These are phyloP conservation scores for Leccinum rimulosum DNA, from an alignment of 768 basidiomycete genomes.

Conservation along the genomic window DNA sequence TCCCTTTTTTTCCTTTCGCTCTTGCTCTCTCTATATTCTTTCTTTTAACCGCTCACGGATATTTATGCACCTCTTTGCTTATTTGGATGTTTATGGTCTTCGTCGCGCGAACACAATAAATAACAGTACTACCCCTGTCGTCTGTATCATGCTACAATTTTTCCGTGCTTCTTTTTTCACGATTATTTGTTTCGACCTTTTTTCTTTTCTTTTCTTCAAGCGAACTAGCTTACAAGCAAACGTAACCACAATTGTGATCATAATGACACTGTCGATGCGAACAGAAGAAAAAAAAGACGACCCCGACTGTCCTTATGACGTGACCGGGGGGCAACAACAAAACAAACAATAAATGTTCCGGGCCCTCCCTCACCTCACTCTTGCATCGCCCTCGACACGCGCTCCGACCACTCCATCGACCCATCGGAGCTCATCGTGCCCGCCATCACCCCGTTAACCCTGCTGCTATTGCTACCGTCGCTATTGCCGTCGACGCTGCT, in stretches of 20 bases:
- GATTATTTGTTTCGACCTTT: background rate
- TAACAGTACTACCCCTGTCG: slow-evolving; percentile 16
- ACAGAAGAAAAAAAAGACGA: background rate
- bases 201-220: background rate
- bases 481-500: background rate
- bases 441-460: background rate
- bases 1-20: background rate
- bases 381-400: slow-evolving; percentile 14
- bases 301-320: background rate
- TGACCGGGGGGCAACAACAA: background rate
- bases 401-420: slow-evolving; percentile 18
- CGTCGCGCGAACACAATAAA: background rate
- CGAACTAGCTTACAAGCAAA: slow-evolving; percentile 29
- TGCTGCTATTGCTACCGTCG: background rate
- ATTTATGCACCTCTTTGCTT: background rate
- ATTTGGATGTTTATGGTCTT: slow-evolving; percentile 6
- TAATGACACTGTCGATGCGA: background rate
- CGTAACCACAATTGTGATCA: slow-evolving; percentile 26
- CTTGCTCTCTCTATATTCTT: background rate
- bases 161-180: background rate
- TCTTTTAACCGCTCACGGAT: background rate
- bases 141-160: slow-evolving; percentile 24
- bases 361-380: slow-evolving; percentile 7
- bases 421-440: background rate
- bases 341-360: background rate